phyloP scores from a whole-genome alignment of 768 basidiomycete species.

The Suillus fuscotomentosus region DNA sequence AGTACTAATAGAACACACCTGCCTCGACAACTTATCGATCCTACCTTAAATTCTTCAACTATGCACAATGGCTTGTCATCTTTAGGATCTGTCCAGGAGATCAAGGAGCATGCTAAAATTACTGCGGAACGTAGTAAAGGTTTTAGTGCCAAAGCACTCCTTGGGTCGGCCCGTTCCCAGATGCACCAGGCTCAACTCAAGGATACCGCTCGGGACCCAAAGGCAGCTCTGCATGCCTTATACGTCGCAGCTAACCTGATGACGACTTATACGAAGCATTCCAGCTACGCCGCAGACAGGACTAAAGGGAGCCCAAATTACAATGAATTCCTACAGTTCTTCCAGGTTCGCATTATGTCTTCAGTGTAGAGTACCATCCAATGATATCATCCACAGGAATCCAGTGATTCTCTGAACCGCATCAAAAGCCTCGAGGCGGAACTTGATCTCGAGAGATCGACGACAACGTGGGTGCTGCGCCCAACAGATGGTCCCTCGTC shows the following conservation, averaged over 20 bases:
- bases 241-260: conserved; percentile 61
- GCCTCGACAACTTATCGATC: conserved; percentile 9
- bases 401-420: conserved; percentile 35
- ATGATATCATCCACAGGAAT: conserved; percentile 34
- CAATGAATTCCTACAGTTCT: conserved; percentile 64
- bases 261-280: conserved; percentile 56
- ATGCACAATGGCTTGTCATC: conserved; percentile 40
- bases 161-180: conserved; percentile 62
- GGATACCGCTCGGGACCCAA: conserved; percentile 60
- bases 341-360: conserved; percentile 48
- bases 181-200: conserved; percentile 47
- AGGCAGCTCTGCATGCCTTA: conserved; percentile 56
- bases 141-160: conserved; percentile 58
- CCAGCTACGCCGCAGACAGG: conserved; percentile 54
- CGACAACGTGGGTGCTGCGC: conserved; percentile 25
- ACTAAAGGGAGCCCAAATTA: conserved; percentile 52
- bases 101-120: conserved; percentile 47
- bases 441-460: conserved; percentile 45
- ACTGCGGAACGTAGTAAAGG: conserved; percentile 53
- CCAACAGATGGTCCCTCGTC: conserved; percentile 4
- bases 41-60: conserved; percentile 16
- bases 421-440: conserved; percentile 45
- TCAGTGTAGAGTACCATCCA: conserved; percentile 10
- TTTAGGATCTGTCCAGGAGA: conserved; percentile 38
- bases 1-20: conserved; percentile 13